Evolutionary conservation across 345 rosid genomes (phyloP), one percentile per base, ranked within the genome.

Genomic region (Clarkia xantiana): DNA sequence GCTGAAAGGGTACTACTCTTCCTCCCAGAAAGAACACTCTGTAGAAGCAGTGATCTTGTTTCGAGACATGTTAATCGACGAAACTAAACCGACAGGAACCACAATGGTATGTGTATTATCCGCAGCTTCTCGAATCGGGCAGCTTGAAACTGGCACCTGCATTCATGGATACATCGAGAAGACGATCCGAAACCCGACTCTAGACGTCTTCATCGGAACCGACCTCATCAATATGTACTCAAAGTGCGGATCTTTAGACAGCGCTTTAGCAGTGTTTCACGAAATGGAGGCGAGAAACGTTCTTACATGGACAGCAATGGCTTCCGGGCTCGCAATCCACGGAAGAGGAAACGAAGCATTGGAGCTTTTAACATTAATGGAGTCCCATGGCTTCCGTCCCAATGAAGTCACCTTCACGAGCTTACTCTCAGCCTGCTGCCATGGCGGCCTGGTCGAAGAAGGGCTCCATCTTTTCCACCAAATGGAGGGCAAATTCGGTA

Each of bases 231-330:
- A 79, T 58, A 68, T 82, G 83, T 79, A 82, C 63, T 67, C 79
- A 0, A 82, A 82, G 67, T 79, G 79, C 18, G 86, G 86, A 49
- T 68, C 69, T 51, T 58, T 76, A 4, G 59, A 61, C 15, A 55
- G 60, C 10, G 81, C 83, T 34, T 25, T 56, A 17, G 51, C 44
- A 0, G 54, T 67, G 8, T 82, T 82, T 53, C 44, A 40, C 29
- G 51, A 23, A 51, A 79, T 76, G 86, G 67, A 54, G 51, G 63
- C 52, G 14, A 79, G 65, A 61, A 76, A 74, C 62, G 76, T 72
- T 10, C 66, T 74, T 51, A 79, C 85, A 14, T 81, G 91, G 86
- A 76, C 77, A 12, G 75, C 91, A 25, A 59, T 74, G 77, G 79
- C 66, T 2, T 67, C 79, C 10, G 83, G 83, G 23, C 48, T 76